phyloP scores from a whole-genome alignment of 163 green algal species.

The Scenedesmus sp. region DNA sequence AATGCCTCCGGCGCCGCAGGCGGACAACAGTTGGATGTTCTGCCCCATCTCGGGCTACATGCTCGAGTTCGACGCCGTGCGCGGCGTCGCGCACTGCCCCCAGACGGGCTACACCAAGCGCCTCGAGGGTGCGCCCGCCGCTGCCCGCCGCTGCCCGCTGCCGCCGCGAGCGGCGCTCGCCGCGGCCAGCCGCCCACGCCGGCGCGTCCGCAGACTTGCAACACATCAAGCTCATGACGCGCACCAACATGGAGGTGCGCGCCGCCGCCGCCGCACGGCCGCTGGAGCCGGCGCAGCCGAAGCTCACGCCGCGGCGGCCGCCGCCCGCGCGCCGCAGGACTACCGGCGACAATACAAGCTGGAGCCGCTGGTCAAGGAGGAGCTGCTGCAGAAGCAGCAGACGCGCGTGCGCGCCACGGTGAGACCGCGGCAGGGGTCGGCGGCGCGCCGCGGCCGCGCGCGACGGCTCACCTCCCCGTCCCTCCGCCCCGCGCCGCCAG shows the following conservation, averaged over 20 bases:
- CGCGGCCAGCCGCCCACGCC: too few relatives aligned
- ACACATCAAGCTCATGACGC: slow-evolving; percentile 47
- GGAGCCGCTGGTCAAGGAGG: slow-evolving; percentile 76
- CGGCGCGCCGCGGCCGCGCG: too few relatives aligned
- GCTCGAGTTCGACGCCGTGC: slow-evolving; percentile 68
- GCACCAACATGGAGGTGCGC: slow-evolving; percentile 62
- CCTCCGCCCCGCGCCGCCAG: slow-evolving; percentile 40
- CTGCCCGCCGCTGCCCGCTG: not conserved
- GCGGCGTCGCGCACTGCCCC: slow-evolving; percentile 61
- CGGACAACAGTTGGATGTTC: slow-evolving; percentile 75
- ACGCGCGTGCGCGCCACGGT: slow-evolving; percentile 66
- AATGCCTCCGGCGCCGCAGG: too few relatives aligned
- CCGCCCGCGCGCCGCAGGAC: slow-evolving; percentile 49
- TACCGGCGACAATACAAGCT: slow-evolving; percentile 74
- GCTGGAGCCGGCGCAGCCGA: not conserved
- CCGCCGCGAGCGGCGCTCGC: not conserved
- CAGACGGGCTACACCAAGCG: slow-evolving; percentile 59
- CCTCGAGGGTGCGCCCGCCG: slow-evolving; percentile 61
- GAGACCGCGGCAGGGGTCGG: not conserved
- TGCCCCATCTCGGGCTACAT: slow-evolving; percentile 74
- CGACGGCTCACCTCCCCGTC: too few relatives aligned
- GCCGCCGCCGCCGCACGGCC: too few relatives aligned
- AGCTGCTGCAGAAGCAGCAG: slow-evolving; percentile 58
- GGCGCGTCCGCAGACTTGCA: slow-evolving; percentile 8
- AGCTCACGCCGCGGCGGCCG: not conserved